Evolutionary conservation across 345 rosid species (phyloP).

Genomic region (Rubroshorea leprosula): DNA sequence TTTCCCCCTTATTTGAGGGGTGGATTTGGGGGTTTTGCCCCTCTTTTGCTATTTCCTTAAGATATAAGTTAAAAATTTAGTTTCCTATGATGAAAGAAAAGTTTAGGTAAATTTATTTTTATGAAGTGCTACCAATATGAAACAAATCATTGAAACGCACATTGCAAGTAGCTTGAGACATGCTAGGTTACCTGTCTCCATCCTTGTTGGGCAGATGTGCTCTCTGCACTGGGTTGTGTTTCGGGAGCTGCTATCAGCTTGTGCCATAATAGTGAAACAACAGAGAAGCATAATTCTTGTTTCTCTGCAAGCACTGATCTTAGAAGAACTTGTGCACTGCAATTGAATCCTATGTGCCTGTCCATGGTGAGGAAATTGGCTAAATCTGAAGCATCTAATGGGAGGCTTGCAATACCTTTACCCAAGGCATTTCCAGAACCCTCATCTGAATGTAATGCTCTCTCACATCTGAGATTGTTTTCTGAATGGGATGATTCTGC

Average conservation of each 20-base stretch:
- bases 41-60: no score
- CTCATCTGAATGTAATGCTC: constrained; percentile 31
- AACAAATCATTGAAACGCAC: not conserved
- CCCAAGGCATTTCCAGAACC: constrained; percentile 47
- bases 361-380: constrained; percentile 93
- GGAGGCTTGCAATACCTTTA: constrained; percentile 56
- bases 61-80: not conserved
- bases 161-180: not conserved
- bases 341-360: constrained; percentile 79
- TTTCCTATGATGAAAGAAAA: not conserved
- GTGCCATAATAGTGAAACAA: constrained; percentile 92
- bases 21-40: no score
- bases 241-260: constrained; percentile 89
- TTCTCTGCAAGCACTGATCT: constrained; percentile 86
- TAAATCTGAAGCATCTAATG: constrained; percentile 87
- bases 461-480: constrained; percentile 37
- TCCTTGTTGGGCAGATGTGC: constrained; percentile 98
- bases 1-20: no score
- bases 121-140: not conserved
- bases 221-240: constrained; percentile 79
- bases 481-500: constrained; percentile 36
- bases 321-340: constrained; percentile 73
- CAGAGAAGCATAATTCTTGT: constrained; percentile 90
- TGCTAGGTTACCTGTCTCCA: constrained; percentile 82
- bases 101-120: not conserved